phyloP scores from a whole-genome alignment of 768 basidiomycete species.

The Trametes gibbosa region DNA sequence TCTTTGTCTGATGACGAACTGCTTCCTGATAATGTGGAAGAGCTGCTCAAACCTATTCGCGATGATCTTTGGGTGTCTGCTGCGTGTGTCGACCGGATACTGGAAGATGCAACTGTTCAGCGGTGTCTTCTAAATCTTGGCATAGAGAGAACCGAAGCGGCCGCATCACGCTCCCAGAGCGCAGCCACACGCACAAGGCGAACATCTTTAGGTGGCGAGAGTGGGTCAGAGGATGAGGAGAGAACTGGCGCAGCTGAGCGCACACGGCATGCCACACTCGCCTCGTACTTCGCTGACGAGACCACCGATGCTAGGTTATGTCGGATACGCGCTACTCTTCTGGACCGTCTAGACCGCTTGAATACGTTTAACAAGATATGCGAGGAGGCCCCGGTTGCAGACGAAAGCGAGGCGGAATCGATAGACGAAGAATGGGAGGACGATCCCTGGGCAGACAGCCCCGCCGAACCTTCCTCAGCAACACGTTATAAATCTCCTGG shows the following conservation, averaged over 20 bases:
- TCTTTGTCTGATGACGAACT: conserved; percentile 56
- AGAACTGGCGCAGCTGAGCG: conserved; percentile 17
- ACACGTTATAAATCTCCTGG: conserved; percentile 9
- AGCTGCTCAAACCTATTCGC: conserved; percentile 46
- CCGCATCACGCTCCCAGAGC: conserved; percentile 40
- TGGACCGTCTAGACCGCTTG: conserved; percentile 64
- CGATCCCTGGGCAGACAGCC: conserved; percentile 70
- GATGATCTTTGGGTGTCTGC: conserved; percentile 79
- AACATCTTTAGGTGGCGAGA: conserved; percentile 22
- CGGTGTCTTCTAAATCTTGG: conserved; percentile 60
- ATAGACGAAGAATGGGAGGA: conserved; percentile 66
- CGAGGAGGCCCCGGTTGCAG: conserved; percentile 35
- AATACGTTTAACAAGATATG: conserved; percentile 70
- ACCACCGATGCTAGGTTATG: conserved; percentile 65
- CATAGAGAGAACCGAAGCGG: conserved; percentile 53
- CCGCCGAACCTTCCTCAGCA: conserved; percentile 27
- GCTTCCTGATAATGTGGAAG: conserved; percentile 45
- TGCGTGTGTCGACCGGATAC: conserved; percentile 67
- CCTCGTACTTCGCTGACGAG: conserved; percentile 53
- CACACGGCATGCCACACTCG: conserved; percentile 30
- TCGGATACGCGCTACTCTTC: conserved; percentile 61
- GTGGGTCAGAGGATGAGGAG: conserved; percentile 7
- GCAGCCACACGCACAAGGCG: conserved; percentile 32
- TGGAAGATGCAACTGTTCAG: conserved; percentile 56
- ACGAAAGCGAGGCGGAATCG: conserved; percentile 13